phyloP scores from a whole-genome alignment of 1,284 basidiomycete genomes.

The Irpex sp. region DNA sequence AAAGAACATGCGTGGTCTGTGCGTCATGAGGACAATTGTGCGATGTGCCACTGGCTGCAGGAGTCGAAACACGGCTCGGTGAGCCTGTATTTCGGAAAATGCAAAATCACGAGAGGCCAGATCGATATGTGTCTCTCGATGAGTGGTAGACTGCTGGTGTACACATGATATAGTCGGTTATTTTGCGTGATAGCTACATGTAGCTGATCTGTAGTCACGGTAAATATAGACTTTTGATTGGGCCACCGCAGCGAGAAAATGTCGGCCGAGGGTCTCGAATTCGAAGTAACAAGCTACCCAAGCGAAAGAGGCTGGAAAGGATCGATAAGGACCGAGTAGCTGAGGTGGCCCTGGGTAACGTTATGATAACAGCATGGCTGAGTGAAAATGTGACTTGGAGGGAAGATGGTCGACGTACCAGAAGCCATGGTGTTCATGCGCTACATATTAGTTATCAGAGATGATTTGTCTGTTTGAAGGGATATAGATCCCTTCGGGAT shows the following conservation, averaged over 20 bases:
- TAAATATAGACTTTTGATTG: not conserved
- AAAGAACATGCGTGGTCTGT: not conserved
- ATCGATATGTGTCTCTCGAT: not conserved
- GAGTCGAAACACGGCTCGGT: not conserved
- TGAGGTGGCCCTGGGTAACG: not conserved
- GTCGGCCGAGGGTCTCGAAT: not conserved
- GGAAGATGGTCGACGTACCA: not conserved
- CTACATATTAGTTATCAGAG: constrained; percentile 3
- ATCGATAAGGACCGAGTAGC: not conserved
- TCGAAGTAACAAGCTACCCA: not conserved
- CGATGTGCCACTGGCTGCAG: not conserved
- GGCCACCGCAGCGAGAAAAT: not conserved
- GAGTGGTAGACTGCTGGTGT: not conserved
- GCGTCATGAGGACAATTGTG: not conserved
- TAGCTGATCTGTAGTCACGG: not conserved
- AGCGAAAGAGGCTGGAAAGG: too few species aligned
- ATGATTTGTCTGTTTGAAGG: not conserved
- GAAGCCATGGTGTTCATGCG: not conserved
- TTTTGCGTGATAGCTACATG: not conserved
- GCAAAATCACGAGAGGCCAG: not conserved
- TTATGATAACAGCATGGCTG: not conserved
- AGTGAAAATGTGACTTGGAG: not conserved
- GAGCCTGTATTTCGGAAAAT: not conserved
- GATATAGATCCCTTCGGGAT: not conserved
- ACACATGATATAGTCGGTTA: too few species aligned